phyloP scores from a whole-genome alignment of 805 yeast species.

The Candida maltosa region DNA sequence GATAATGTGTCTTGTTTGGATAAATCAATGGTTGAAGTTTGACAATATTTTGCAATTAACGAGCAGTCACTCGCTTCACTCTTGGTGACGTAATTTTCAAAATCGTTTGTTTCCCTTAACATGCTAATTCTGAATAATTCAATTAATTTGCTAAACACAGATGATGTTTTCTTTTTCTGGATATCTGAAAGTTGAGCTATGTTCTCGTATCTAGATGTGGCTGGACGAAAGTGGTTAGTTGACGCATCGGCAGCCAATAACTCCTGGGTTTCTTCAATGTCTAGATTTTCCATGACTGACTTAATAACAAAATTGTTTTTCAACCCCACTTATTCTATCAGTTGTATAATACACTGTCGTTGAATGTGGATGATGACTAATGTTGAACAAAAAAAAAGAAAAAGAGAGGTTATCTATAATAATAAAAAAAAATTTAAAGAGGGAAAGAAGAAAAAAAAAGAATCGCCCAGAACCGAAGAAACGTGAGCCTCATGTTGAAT shows the following conservation, averaged over 20 bases:
- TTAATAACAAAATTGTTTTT: too few species aligned
- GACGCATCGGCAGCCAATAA: conserved; percentile 10
- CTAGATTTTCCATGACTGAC: too few species aligned
- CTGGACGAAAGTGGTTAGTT: background rate
- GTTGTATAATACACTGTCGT: too few species aligned
- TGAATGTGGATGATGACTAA: background rate
- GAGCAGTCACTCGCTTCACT: conserved; percentile 56
- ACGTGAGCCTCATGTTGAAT: too few species aligned
- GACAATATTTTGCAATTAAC: conserved; percentile 46
- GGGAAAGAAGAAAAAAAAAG: background rate
- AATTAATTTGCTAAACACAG: conserved; percentile 18
- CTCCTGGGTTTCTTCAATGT: conserved; percentile 12
- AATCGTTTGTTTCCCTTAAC: conserved; percentile 22
- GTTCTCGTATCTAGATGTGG: conserved; percentile 1
- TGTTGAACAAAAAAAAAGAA: background rate
- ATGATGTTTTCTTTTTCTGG: conserved; percentile 16
- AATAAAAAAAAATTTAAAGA: background rate
- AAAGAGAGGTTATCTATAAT: background rate
- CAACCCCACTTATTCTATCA: too few species aligned
- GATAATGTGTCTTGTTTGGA: conserved; percentile 16
- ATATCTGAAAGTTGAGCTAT: conserved; percentile 3
- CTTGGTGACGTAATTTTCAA: conserved; percentile 39
- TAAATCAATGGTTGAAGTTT: conserved; percentile 37
- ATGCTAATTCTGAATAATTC: conserved; percentile 24
- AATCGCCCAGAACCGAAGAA: too few species aligned